Base-by-base conservation (phyloP, 176 grass and related monocot genomes). In the Lolium rigidum region DNA sequence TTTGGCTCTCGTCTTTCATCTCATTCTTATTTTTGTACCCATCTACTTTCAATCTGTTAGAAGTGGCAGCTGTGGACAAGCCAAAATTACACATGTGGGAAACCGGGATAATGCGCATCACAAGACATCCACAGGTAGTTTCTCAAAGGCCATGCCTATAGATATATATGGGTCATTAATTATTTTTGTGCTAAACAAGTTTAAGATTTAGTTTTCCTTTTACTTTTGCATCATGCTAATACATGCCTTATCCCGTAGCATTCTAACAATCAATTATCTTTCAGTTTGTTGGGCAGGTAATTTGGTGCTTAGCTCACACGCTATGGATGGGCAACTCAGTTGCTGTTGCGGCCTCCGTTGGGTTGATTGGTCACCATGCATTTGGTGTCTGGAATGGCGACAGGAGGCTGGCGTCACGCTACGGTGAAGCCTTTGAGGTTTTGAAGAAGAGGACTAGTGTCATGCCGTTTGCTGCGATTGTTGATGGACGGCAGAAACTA, bases 371-470 rank as follows among this genome's bases (percentile, higher is more conserved):
- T 9, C 97, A 96, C 80, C 97, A 99, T 88, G 73, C 95, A 18
- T 99, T 99, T 59, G 97, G 97, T 16, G 94, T 91, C 74, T 99
- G 94, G 97, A 99, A 99, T 4, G 97, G 97, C 3, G 97, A 99
- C 82, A 90, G 94, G 61, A 91, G 94, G 65, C 72, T 95, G 2
- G 73, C 79, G 44, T 84, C 75, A 15, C 88, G 92, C 47, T 94
- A 94, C n/a, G 94, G 93, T 24, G 75, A 88, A 82, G 76, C 92
- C 28, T 98, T 98, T 14, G 90, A 98, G 46, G 84, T 77, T 82
- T 47, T 98, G 76, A 95, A 91, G 85, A 91, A 87, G 58, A 92
- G 92, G 91, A 98, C 97, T 7, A 98, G 97, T 74, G 72, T 94
- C 10, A n/a, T 94, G 20, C 95, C 95, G 18, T 94, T 98, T 77